phyloP scores from a whole-genome alignment of 108 stramenopile genomes.

The Cylindrotheca closterium region DNA sequence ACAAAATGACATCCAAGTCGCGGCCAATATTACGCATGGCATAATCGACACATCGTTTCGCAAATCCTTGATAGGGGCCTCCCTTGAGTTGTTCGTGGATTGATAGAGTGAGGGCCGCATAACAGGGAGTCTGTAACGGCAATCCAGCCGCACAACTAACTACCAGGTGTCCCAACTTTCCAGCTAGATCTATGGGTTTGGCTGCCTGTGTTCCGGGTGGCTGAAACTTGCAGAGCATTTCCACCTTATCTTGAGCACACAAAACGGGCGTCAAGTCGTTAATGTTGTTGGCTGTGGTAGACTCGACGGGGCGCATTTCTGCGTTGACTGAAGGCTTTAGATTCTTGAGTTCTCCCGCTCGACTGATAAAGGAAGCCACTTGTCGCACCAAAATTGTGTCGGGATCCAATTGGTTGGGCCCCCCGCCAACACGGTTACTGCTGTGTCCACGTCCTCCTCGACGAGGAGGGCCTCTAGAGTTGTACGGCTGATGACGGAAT shows the following conservation, averaged over 20 bases:
- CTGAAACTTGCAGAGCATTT: slow-evolving; percentile 51
- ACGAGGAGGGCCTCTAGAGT: slow-evolving; percentile 23
- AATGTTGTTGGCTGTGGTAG: slow-evolving; percentile 47
- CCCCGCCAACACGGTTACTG: slow-evolving; percentile 60
- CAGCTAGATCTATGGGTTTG: slow-evolving; percentile 36
- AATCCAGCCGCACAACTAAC: slow-evolving; percentile 60
- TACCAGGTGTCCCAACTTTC: slow-evolving; percentile 42
- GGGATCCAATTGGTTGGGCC: slow-evolving; percentile 45
- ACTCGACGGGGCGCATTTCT: slow-evolving; percentile 24
- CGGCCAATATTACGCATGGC: slow-evolving; percentile 45
- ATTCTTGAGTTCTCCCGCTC: slow-evolving; percentile 69
- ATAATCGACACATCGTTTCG: slow-evolving; percentile 54
- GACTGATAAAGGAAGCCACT: slow-evolving; percentile 70
- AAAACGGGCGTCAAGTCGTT: slow-evolving; percentile 55
- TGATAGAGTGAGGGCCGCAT: slow-evolving; percentile 77
- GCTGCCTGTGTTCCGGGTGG: slow-evolving; percentile 6
- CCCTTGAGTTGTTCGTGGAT: slow-evolving; percentile 47
- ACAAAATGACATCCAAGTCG: slow-evolving; percentile 58
- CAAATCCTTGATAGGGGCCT: slow-evolving; percentile 44
- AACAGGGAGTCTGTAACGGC: slow-evolving; percentile 75
- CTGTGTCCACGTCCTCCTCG: slow-evolving; percentile 28
- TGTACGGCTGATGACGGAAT: slow-evolving; percentile 39
- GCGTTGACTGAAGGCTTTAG: slow-evolving; percentile 3
- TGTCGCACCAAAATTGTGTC: slow-evolving; percentile 51
- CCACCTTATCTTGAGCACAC: slow-evolving; percentile 49